Percentiles rank a stretch among this genome's conserved stretches.
phyloP scores from a whole-genome alignment of 2,329 filamentous ascomycete species.

The Aureobasidium subglaciale region DNA sequence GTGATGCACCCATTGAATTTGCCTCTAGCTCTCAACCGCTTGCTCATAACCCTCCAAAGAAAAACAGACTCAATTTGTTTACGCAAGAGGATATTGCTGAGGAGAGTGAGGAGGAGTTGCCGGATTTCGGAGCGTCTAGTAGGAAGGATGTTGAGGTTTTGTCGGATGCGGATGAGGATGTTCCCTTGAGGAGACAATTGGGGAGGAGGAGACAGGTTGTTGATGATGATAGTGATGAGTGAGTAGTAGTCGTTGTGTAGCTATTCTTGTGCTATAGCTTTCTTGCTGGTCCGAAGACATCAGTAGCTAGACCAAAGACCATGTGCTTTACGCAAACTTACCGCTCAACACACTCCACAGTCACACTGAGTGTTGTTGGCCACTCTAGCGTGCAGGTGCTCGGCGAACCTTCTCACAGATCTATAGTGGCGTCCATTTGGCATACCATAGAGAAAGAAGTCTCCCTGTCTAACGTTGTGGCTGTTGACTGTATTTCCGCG shows the following conservation, averaged over 20 bases:
- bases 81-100: constrained; percentile 15
- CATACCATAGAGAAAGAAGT: too few species aligned
- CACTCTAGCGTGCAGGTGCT: too few species aligned
- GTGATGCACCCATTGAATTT: constrained; percentile 33
- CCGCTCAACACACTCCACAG: too few species aligned
- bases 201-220: constrained; percentile 13
- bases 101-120: constrained; percentile 17
- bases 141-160: background rate
- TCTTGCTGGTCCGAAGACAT: too few species aligned
- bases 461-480: too few species aligned
- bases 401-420: too few species aligned
- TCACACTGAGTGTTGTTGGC: too few species aligned
- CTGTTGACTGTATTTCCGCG: too few species aligned
- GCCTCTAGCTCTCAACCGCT: constrained; percentile 24
- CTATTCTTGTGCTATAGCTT: background rate
- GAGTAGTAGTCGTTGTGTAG: background rate
- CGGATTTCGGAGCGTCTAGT: background rate
- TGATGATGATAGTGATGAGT: constrained; percentile 17
- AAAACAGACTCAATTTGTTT: constrained; percentile 2
- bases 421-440: too few species aligned
- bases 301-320: too few species aligned
- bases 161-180: background rate
- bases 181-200: background rate
- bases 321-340: too few species aligned
- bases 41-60: constrained; percentile 4